A percentile compares a stretch with the other conserved stretches of the same genome.
Conservation (phyloP, 2,329 filamentous ascomycete genomes). For the Paecilomyces niveus region DNA sequence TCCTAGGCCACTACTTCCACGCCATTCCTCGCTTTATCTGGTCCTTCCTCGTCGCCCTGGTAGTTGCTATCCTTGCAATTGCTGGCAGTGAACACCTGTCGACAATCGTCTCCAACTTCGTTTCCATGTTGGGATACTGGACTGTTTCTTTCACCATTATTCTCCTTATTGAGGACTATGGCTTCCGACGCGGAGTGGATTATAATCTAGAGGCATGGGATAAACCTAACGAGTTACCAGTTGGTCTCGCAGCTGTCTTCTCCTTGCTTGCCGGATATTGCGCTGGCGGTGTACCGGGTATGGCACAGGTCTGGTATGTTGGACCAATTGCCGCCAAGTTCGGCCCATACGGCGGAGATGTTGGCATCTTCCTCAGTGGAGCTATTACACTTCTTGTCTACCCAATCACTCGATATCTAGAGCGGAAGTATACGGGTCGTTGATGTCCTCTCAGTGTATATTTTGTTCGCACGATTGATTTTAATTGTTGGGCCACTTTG, state of each 20-base stretch:
- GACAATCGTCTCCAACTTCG: conserved; percentile 12
- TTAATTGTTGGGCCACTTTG: too few species aligned
- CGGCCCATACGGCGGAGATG: conserved; percentile 11
- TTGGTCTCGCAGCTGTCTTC: conserved; percentile 8
- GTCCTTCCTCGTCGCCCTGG: conserved; percentile 8
- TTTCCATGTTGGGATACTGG: conserved; percentile 16
- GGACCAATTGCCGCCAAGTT: conserved; percentile 10
- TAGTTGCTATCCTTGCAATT: conserved; percentile 10
- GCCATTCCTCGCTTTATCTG: conserved; percentile 15
- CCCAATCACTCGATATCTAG: conserved; percentile 6
- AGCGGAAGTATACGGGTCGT: conserved; percentile 6
- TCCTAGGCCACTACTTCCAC: conserved; percentile 10
- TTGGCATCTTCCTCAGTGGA: conserved; percentile 9
- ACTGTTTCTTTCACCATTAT: conserved; percentile 12
- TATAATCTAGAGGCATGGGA: conserved; percentile 15
- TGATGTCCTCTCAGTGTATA: background rate
- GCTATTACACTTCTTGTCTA: conserved; percentile 7
- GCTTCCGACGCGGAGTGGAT: conserved; percentile 11
- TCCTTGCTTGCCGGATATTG: conserved; percentile 10
- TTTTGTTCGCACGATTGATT: background rate
- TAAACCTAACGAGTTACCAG: conserved; percentile 11
- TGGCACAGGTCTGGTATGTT: conserved; percentile 14
- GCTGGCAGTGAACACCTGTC: conserved; percentile 12
- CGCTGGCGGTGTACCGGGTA: conserved; percentile 8
- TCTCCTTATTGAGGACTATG: conserved; percentile 11